Base-by-base conservation (phyloP, 2,329 filamentous ascomycete species). In the Pochonia chlamydosporia region DNA sequence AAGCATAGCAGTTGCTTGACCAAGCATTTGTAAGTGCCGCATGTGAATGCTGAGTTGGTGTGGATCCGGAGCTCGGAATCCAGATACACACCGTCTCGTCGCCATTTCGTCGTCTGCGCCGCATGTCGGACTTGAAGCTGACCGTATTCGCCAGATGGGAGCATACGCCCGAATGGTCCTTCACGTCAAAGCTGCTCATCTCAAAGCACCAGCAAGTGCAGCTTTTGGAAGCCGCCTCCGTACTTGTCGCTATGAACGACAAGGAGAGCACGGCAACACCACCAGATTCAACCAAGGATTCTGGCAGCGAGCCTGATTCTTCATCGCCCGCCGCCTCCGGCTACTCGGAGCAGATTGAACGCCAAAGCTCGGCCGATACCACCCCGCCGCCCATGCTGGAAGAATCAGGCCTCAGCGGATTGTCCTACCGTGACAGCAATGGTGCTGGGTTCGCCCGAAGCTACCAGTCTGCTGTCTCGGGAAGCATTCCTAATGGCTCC, bases 1-100 rank as follows among this genome's bases (percentile, higher is more conserved):
- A 99, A 99, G 84, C 93, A 99, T 80, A 95, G 91, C 83, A 97
- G 93, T 77, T 99, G 93, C 83, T 83, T 99, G 78, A 95, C 89
- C 68, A 99, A 97, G 82, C 93, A 99, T 84, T 86, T 96, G 93
- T 97, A 84, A 82, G 93, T 96, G 78, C 74, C 78, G 82, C 78
- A 75, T 72, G 71, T 69, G 64, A 66, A 65, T 61, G 63, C 55
- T 63, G 64, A 57, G 57, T 63, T 61, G 60, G 21, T 36, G 5
- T 33, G 10, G 30, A 11, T 20, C 5, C 11, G 33, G 33, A 62
- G n/a, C 16, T 11, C 33, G 33, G 21, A 20, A 5, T 36, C 33
- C n/a, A 20, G 33, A 7, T 39, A 5, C n/a, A n/a, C n/a, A 21
- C 23, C 10, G 18, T 23, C 18, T 20, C 5, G 5, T 16, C n/a